Conservation (phyloP, 345 rosid species). For the Garcia nutans region DNA sequence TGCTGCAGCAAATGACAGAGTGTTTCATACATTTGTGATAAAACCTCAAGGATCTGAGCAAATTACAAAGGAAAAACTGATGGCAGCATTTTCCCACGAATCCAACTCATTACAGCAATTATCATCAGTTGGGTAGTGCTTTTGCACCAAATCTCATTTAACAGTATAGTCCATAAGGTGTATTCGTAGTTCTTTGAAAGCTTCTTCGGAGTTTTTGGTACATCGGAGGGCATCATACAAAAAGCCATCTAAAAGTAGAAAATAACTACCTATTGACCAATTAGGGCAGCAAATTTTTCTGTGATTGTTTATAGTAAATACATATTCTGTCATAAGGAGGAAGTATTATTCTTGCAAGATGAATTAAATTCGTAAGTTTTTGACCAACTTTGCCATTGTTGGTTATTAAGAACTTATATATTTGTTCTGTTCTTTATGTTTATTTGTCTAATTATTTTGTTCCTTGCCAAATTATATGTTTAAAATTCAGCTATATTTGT, state of each 20-base stretch:
- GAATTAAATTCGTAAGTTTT: slow-evolving; percentile 37
- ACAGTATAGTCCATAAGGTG: slow-evolving; percentile 37
- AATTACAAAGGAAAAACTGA: slow-evolving; percentile 78
- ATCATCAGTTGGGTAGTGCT: slow-evolving; percentile 55
- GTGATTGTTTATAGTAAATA: slow-evolving; percentile 54
- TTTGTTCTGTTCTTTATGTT: slow-evolving; percentile 13
- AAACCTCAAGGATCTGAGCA: slow-evolving; percentile 70
- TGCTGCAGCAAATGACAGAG: slow-evolving; percentile 52
- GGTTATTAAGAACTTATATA: slow-evolving; percentile 31
- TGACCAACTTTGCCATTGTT: slow-evolving; percentile 34
- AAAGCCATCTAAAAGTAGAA: slow-evolving; percentile 45
- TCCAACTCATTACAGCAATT: slow-evolving; percentile 48
- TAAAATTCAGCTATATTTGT: not conserved
- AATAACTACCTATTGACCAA: slow-evolving; percentile 46
- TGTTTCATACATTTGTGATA: slow-evolving; percentile 73
- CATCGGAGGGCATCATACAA: slow-evolving; percentile 27
- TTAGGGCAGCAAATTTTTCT: slow-evolving; percentile 49
- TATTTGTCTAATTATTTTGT: slow-evolving; percentile 17
- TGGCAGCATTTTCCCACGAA: slow-evolving; percentile 56
- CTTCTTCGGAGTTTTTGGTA: slow-evolving; percentile 46
- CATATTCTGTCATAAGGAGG: slow-evolving; percentile 38
- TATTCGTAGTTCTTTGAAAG: slow-evolving; percentile 33
- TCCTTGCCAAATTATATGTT: slow-evolving; percentile 9
- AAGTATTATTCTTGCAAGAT: slow-evolving; percentile 39
- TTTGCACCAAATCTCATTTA: slow-evolving; percentile 20